Base-by-base conservation (phyloP, 192 early-diverging fungal species). In the Backusella mclennaniae region DNA sequence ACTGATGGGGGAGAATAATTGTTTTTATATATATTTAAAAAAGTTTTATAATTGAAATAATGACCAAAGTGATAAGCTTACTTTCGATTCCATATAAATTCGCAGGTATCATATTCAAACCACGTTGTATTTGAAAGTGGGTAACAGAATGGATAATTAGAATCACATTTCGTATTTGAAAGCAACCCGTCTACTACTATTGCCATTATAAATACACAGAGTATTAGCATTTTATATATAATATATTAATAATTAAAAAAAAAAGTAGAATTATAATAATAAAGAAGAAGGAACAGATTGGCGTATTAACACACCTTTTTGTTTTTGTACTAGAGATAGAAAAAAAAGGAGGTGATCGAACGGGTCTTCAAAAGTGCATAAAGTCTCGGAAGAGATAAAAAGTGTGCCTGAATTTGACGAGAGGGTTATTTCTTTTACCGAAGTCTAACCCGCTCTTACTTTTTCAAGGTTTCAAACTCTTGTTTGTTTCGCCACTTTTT, bases 41-140 rank as follows among this genome's bases (percentile, higher is more conserved):
- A 63, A 63, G 26, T 63, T 63, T 63, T 23, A 29, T 29, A 63
- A 63, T 63, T 63, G 26, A 26, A 63, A 63, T 29, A 63, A 63
- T 26, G 23, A 63, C 56, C 4, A 63, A 29, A 12, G 56, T 63
- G 26, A 29, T 29, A 29, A 63, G 26, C 56, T 63, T 63, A 63
- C 56, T 63, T 63, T 63, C 23, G 21, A 63, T 63, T 63, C 56
- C 56, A 63, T 63, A 63, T 63, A 63, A 63, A 63, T 63, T 63
- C 56, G 12, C 56, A 63, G 23, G 56, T 63, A 63, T 63, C 56
- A 63, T 63, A 63, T 63, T 63, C 56, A 63, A 63, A 63, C 56
- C 56, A 63, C 56, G 56, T 63, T 29, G 56, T 63, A 63, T 63
- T 63, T 63, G 56, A 63, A 63, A 63, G 56, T 63, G 56, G 56